Evolutionary conservation across 169 alveolate species (phyloP).

Genomic region (Fabrea salina): DNA sequence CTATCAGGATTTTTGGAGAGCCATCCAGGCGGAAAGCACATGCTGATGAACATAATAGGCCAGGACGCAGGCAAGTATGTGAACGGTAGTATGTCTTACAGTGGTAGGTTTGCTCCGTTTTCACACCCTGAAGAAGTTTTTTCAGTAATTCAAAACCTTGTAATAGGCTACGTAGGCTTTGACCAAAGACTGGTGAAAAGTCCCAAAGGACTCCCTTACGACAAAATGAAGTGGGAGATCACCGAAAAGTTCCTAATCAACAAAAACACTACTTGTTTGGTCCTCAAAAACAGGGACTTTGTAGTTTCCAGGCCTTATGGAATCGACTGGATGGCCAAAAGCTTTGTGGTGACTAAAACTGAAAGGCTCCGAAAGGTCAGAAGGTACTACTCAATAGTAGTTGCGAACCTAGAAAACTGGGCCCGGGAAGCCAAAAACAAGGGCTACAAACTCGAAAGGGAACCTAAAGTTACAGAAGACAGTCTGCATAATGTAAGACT

Average conservation of each 20-base stretch:
- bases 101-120: background rate
- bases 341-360: background rate
- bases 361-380: background rate
- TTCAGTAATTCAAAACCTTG: background rate
- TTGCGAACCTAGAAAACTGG: background rate
- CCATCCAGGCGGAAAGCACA: slow-evolving; percentile 5
- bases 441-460: background rate
- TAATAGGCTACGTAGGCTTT: background rate
- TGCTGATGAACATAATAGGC: slow-evolving; percentile 11
- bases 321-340: slow-evolving; percentile 14
- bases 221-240: slow-evolving; percentile 8
- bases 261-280: background rate
- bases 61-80: slow-evolving; percentile 26
- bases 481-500: background rate
- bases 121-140: background rate
- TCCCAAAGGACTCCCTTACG: no score
- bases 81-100: background rate
- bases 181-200: no score
- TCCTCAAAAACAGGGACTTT: background rate
- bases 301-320: background rate
- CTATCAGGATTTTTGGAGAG: background rate
- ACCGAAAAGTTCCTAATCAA: background rate
- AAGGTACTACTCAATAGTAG: slow-evolving; percentile 5
- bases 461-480: background rate
- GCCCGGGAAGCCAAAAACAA: background rate